phyloP scores from a whole-genome alignment of 129 eudicot species.

The Flaveria trinervia region DNA sequence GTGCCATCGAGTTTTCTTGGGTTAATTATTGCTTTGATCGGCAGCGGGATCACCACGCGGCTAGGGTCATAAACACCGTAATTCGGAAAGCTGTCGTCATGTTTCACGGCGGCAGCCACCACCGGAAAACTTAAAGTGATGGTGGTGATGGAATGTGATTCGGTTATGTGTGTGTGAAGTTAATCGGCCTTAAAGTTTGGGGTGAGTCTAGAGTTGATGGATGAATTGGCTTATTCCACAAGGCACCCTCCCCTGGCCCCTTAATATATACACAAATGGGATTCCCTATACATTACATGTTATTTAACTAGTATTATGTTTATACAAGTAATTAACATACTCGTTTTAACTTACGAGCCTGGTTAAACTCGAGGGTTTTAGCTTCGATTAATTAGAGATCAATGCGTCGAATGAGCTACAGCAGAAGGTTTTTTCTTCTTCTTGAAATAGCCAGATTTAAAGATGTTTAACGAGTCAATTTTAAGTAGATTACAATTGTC shows the following conservation, averaged over 20 bases:
- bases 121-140: background rate
- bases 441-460: background rate
- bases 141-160: conserved; percentile 1
- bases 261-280: background rate
- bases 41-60: conserved; percentile 20
- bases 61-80: conserved; percentile 24
- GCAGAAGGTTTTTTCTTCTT: background rate
- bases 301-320: background rate
- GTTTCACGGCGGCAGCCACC: conserved; percentile 1
- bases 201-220: conserved; percentile 21
- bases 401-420: background rate
- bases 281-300: background rate
- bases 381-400: background rate
- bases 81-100: conserved; percentile 31
- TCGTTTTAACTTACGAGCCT: background rate
- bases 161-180: background rate
- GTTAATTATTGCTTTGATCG: conserved; percentile 25
- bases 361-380: background rate
- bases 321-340: too few relatives aligned
- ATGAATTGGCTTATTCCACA: conserved; percentile 42
- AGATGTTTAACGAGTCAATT: background rate
- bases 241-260: conserved; percentile 29
- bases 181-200: conserved; percentile 1
- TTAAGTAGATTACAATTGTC: background rate
- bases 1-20: conserved; percentile 49